Evolutionary conservation across 2,329 filamentous ascomycete genomes (phyloP), one percentile per base, ranked within the genome.

Genomic region (Penicillium sp.): DNA sequence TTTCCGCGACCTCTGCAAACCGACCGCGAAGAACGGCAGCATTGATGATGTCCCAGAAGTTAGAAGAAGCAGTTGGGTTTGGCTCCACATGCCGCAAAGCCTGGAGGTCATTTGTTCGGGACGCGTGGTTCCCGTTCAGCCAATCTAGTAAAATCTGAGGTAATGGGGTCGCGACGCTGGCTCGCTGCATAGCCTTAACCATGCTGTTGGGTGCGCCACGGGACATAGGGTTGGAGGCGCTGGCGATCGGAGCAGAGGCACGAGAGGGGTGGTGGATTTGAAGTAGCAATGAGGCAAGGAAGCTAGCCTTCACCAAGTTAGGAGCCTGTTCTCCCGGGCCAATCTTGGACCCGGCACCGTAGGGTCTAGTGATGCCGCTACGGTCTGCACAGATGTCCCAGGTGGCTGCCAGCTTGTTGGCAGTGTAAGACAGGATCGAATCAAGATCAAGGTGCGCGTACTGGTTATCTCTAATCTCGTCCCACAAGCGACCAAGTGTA

Each of bases 1-100:
- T 75, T 47, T 82, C 78, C n/a, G 88, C 81, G 1, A 88, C 87
- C 43, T 85, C 85, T 14, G 73, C 66, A 44, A 96, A 83, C 56
- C 89, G 87, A 43, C 93, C 93, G 47, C 92, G 89, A 26, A 96
- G 79, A 22, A 93, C 80, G 14, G 87, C 81, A 54, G 85, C 85
- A 65, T 88, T 90, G n/a, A 96, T 79, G 1, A 87, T 87, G 69
- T 93, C 90, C 93, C 93, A 98, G 75, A 91, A 98, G 35, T 89
- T 80, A 26, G 82, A 79, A 67, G 95, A 90, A 44, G 86, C 86
- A 2, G 91, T 89, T 22, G 92, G 90, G 57, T 90, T 90, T 1
- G 90, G 90, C 46, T 82, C 81, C 64, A 87, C 77, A 27, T 81
- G 80, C 60, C 84, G 78, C 24, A 97, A 82, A 4, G 86, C 80